Conservation (phyloP, 2,329 filamentous ascomycete genomes). For the Parafenestella ontariensis region DNA sequence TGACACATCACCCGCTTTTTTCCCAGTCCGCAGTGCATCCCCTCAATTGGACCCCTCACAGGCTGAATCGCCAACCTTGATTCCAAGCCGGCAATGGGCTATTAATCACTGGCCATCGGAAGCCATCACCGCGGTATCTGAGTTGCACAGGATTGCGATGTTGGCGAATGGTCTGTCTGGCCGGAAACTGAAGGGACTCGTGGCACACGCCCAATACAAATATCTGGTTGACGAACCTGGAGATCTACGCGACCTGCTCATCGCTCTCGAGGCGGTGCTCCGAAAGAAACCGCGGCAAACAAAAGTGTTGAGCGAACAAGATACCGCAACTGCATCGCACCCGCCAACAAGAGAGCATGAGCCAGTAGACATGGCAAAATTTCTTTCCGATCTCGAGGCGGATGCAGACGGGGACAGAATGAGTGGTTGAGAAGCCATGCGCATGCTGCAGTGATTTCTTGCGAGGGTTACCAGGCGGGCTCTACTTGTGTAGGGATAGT, state of each 20-base stretch:
- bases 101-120: slow-evolving; percentile 19
- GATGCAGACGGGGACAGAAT: background rate
- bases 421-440: background rate
- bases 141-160: slow-evolving; percentile 42
- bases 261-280: slow-evolving; percentile 14
- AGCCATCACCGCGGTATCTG: slow-evolving; percentile 29
- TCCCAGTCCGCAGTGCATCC: background rate
- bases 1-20: background rate
- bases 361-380: slow-evolving; percentile 5
- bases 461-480: background rate
- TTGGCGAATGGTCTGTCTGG: slow-evolving; percentile 24
- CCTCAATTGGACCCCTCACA: background rate
- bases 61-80: background rate
- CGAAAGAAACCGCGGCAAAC: slow-evolving; percentile 2
- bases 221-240: slow-evolving; percentile 24
- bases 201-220: slow-evolving; percentile 21
- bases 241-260: slow-evolving; percentile 15
- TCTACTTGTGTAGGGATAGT: too few species aligned
- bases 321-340: background rate
- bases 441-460: background rate
- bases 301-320: background rate
- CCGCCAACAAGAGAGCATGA: background rate
- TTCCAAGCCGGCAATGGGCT: slow-evolving; percentile 34
- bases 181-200: slow-evolving; percentile 22
- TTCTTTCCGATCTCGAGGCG: background rate